A percentile compares a stretch with the other conserved stretches of the same genome.
Evolutionary conservation across 1,139 yeast species (phyloP).

Genomic region (Taiozyma sp.): DNA sequence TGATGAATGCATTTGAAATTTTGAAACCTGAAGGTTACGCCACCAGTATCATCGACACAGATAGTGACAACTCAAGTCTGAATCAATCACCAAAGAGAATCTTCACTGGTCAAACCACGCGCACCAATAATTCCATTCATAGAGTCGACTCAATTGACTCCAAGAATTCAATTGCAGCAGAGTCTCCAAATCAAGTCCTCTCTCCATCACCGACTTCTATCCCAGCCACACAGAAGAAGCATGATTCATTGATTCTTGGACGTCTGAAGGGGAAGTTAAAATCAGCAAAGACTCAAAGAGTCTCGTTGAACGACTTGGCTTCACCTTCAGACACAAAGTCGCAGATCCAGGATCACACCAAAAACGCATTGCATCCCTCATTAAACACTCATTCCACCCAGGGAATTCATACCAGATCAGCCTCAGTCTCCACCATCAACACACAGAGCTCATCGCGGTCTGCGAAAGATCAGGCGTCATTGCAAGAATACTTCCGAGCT

Average conservation of each 20-base stretch:
- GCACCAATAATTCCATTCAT: background rate
- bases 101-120: background rate
- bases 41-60: background rate
- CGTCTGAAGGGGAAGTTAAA: conserved; percentile 2
- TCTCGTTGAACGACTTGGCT: background rate
- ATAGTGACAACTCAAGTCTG: background rate
- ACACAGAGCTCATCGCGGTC: conserved; percentile 8
- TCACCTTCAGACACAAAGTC: background rate
- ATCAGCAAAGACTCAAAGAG: background rate
- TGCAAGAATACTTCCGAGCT: conserved; percentile 7
- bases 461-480: conserved; percentile 10
- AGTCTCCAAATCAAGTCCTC: background rate
- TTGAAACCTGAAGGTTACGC: conserved; percentile 1
- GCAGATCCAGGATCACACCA: background rate
- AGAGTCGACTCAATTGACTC: background rate
- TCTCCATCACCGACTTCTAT: background rate
- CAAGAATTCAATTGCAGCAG: background rate
- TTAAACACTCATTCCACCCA: background rate
- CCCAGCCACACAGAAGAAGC: background rate
- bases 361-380: background rate
- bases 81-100: background rate
- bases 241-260: conserved; percentile 1
- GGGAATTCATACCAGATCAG: conserved; percentile 6
- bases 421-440: conserved; percentile 4
- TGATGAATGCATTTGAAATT: conserved; percentile 14